Evolutionary conservation across 2,329 filamentous ascomycete genomes (phyloP), one percentile per base, ranked within the genome.

Genomic region (Nemania sp.): DNA sequence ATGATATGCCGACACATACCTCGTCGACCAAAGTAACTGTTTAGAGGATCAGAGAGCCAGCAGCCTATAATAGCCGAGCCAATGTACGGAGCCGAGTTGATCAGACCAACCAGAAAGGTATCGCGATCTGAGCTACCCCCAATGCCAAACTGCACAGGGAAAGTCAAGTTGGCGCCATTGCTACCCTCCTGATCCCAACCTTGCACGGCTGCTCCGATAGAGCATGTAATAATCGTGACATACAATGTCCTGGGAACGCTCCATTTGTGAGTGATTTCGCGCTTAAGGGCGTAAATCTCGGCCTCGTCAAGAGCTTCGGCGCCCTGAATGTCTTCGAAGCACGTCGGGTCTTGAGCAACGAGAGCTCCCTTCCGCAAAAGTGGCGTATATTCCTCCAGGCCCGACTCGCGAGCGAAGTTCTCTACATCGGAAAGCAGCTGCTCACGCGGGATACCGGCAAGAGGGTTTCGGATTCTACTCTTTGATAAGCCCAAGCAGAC

Each of bases 231-330:
- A 61, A 90, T 86, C 31, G 86, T 88, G 56, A 86, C 76, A 71
- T 84, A 86, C 6, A 90, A 74, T 43, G 80, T 78, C 61, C 63
- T 73, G 0, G 86, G 84, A 39, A 86, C 79, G 55, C 80, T 77
- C 83, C 86, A 90, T 65, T 85, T 86, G 75, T 90, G 85, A 28
- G 81, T 75, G 22, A 80, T 75, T 68, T 90, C 87, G 57, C 84
- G 76, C 39, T 76, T 75, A 24, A 93, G 77, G 9, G 77, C 78
- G 20, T 78, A 74, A 49, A 84, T 80, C 65, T 88, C 86, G 1
- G 77, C 75, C 15, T 85, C 77, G 48, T 77, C 73, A 2, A 92
- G 78, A 7, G 81, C 80, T 45, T 81, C 73, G 48, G 81, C 73
- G 59, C 81, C 79, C 3, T 69, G 72, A 30, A 91, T 77, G 31